Percentiles rank a stretch among this genome's conserved stretches.
Conservation (phyloP, 2,329 filamentous ascomycete genomes). For the Byssochlamys sp. region DNA sequence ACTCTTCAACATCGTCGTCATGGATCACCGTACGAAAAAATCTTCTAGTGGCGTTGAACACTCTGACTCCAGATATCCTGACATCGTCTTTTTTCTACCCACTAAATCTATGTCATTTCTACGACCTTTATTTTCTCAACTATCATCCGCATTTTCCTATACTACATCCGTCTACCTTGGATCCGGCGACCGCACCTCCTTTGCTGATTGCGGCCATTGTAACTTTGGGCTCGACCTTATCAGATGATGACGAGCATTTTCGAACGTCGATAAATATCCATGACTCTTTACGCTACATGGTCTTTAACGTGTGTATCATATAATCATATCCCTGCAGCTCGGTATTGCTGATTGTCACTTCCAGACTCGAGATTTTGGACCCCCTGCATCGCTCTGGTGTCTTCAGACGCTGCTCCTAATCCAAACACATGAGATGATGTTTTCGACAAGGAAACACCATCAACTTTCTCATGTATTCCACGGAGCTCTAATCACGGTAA, state of each 20-base stretch:
- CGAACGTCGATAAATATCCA: slow-evolving; percentile 13
- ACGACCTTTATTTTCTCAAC: slow-evolving; percentile 16
- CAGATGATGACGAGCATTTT: slow-evolving; percentile 12
- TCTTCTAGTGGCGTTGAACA: slow-evolving; percentile 11
- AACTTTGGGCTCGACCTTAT: slow-evolving; percentile 16
- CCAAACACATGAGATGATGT: slow-evolving; percentile 19
- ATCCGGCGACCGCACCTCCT: slow-evolving; percentile 10
- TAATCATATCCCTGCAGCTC: background rate
- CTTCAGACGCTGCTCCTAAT: slow-evolving; percentile 17
- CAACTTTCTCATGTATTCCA: slow-evolving; percentile 21
- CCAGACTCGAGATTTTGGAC: slow-evolving; percentile 14
- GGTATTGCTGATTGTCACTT: background rate
- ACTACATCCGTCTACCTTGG: slow-evolving; percentile 14
- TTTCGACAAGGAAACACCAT: slow-evolving; percentile 18
- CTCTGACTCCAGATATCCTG: slow-evolving; percentile 9
- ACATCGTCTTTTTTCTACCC: slow-evolving; percentile 16
- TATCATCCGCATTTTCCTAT: slow-evolving; percentile 22
- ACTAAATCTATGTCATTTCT: slow-evolving; percentile 13
- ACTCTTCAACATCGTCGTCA: slow-evolving; percentile 6
- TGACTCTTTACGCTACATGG: slow-evolving; percentile 14
- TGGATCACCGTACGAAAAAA: slow-evolving; percentile 12
- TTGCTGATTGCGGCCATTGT: slow-evolving; percentile 18
- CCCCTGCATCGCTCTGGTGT: slow-evolving; percentile 19
- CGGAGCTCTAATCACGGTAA: slow-evolving; percentile 18
- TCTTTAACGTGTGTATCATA: slow-evolving; percentile 11